A percentile compares a stretch with the other conserved stretches of the same genome.
phyloP scores from a whole-genome alignment of 768 basidiomycete species.

The Kwoniella pini region DNA sequence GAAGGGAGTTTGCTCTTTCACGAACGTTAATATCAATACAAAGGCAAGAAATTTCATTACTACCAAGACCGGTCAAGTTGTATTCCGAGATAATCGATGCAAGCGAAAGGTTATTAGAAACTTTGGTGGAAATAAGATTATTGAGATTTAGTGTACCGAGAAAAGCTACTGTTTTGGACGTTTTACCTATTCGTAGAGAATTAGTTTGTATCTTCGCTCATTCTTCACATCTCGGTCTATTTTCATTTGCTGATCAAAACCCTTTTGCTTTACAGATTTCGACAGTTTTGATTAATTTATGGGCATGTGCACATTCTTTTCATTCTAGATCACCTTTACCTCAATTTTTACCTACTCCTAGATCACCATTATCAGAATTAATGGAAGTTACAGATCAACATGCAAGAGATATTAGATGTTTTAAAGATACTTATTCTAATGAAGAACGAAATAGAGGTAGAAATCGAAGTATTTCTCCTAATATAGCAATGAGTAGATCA shows the following conservation, averaged over 20 bases:
- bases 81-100: slow-evolving; percentile 45
- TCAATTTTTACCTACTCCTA: slow-evolving; percentile 51
- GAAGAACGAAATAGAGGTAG: slow-evolving; percentile 2
- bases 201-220: slow-evolving; percentile 19
- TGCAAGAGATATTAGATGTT: slow-evolving; percentile 18
- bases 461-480: slow-evolving; percentile 9
- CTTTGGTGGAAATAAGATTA: slow-evolving; percentile 42
- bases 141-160: slow-evolving; percentile 49
- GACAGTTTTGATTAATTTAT: slow-evolving; percentile 48
- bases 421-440: slow-evolving; percentile 5
- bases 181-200: slow-evolving; percentile 49
- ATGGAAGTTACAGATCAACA: slow-evolving; percentile 46
- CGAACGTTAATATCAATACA: slow-evolving; percentile 49
- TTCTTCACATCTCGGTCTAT: neutral
- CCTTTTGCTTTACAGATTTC: slow-evolving; percentile 40
- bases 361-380: slow-evolving; percentile 42
- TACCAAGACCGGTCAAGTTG: slow-evolving; percentile 49
- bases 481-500: neutral
- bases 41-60: slow-evolving; percentile 47
- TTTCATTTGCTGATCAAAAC: neutral
- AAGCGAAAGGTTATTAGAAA: slow-evolving; percentile 36
- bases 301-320: slow-evolving; percentile 50
- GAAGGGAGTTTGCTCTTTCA: slow-evolving; percentile 32
- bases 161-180: slow-evolving; percentile 51
- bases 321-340: slow-evolving; percentile 51